These are phyloP conservation scores for Fusarium odoratissimum DNA, from an alignment of 2,329 filamentous ascomycete species.

Conservation along the genomic window DNA sequence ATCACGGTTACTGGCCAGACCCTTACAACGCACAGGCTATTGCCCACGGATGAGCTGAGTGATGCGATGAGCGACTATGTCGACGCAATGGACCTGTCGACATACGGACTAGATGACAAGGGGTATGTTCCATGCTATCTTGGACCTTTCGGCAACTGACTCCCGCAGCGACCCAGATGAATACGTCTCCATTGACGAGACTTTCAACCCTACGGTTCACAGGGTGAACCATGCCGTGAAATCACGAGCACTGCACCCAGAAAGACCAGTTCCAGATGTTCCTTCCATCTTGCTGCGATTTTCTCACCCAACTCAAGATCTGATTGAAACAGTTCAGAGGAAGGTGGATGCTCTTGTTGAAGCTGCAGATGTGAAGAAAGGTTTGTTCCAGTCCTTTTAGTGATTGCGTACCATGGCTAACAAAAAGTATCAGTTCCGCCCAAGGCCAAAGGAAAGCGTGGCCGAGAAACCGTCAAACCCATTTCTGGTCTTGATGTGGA, in stretches of 20 bases:
- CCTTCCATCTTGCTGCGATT: conserved; percentile 77
- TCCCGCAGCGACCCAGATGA: conserved; percentile 63
- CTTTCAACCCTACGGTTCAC: conserved; percentile 87
- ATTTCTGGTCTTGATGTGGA: conserved; percentile 91
- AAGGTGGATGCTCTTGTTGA: conserved; percentile 74
- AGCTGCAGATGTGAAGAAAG: conserved; percentile 85
- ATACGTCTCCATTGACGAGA: conserved; percentile 82
- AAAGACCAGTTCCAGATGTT: conserved; percentile 70
- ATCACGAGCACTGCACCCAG: conserved; percentile 80
- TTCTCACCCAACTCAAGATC: conserved; percentile 75
- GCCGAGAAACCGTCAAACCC: conserved; percentile 78
- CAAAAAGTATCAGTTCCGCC: conserved; percentile 70
- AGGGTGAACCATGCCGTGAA: conserved; percentile 88
- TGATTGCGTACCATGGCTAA: conserved; percentile 26
- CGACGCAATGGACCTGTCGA: conserved; percentile 89
- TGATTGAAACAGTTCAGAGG: conserved; percentile 67
- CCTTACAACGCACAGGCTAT: conserved; percentile 82
- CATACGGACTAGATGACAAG: conserved; percentile 77
- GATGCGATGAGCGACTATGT: conserved; percentile 92
- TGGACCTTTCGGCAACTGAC: conserved; percentile 25
- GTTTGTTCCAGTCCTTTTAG: conserved; percentile 52
- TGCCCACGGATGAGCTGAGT: conserved; percentile 80
- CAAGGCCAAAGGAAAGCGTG: conserved; percentile 79
- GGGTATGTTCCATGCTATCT: conserved; percentile 61
- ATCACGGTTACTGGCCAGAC: conserved; percentile 86